phyloP scores from a whole-genome alignment of 225 moss, liverwort and hornwort genomes.

The Sphagnum tenellum region DNA sequence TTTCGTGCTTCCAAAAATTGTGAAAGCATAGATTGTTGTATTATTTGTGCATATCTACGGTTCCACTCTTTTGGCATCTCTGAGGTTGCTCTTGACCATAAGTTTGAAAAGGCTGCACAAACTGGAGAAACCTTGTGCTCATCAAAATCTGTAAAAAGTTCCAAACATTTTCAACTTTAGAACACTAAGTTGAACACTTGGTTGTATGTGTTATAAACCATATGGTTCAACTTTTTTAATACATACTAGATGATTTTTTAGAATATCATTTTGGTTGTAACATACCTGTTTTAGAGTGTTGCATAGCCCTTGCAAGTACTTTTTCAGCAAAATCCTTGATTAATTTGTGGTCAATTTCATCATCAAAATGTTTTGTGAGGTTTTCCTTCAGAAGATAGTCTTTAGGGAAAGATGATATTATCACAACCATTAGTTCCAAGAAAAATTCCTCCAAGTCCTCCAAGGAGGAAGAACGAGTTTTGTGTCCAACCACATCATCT shows the following conservation, averaged over 20 bases:
- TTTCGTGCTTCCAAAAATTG: conserved; percentile 1
- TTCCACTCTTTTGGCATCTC: conserved; percentile 8
- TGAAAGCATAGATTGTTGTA: conserved; percentile 3
- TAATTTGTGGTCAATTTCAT: too few relatives aligned
- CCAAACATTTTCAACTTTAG: background rate
- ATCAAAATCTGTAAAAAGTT: too few relatives aligned
- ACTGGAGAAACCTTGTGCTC: background rate
- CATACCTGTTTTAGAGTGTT: too few relatives aligned
- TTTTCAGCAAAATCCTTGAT: too few relatives aligned
- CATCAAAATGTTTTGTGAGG: background rate
- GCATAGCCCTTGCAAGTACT: too few relatives aligned
- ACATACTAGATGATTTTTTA: too few relatives aligned
- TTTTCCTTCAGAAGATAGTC: conserved; percentile 6
- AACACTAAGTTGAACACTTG: too few relatives aligned
- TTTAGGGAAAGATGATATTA: conserved; percentile 7
- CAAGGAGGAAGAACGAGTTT: background rate
- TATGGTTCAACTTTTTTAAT: too few relatives aligned
- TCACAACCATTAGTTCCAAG: conserved; percentile 2
- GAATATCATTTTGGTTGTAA: too few relatives aligned
- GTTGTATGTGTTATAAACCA: too few relatives aligned
- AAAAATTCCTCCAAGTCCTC: background rate
- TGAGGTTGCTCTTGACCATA: conserved; percentile 5
- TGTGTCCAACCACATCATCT: conserved; percentile 10
- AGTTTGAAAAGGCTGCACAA: conserved; percentile 5
- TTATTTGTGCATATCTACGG: conserved; percentile 2